These are phyloP conservation scores for Emmonsia crescens DNA, from an alignment of 2,329 filamentous ascomycete species.

Conservation along the genomic window DNA sequence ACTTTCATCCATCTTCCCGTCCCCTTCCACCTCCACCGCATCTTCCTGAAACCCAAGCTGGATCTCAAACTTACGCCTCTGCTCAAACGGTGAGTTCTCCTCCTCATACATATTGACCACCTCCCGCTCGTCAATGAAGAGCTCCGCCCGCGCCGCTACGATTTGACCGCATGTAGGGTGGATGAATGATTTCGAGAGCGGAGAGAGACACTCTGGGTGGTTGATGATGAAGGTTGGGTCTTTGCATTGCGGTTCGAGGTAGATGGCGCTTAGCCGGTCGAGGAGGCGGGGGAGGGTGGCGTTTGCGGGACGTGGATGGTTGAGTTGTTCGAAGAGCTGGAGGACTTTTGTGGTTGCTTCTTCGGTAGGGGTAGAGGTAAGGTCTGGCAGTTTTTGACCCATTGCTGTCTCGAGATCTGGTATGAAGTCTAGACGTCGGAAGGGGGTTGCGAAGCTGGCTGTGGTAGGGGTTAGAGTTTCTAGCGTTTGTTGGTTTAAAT, in stretches of 20 bases:
- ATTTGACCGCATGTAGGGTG: conserved; percentile 58
- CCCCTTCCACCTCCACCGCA: conserved; percentile 39
- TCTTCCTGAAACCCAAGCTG: conserved; percentile 41
- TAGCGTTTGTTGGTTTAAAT: conserved; percentile 26
- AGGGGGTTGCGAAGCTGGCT: conserved; percentile 48
- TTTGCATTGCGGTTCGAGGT: conserved; percentile 66
- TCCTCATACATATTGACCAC: conserved; percentile 97
- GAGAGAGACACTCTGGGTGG: conserved; percentile 83
- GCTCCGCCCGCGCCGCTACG: conserved; percentile 71
- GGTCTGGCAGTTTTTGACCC: conserved; percentile 53
- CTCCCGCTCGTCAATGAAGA: conserved; percentile 71
- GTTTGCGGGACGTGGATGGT: conserved; percentile 40
- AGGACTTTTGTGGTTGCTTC: conserved; percentile 51
- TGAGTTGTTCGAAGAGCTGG: conserved; percentile 42
- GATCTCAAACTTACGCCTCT: conserved; percentile 68
- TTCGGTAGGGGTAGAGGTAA: conserved; percentile 30
- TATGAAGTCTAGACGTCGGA: conserved; percentile 67
- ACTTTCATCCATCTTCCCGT: conserved; percentile 56
- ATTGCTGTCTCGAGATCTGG: conserved; percentile 63
- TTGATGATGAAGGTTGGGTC: conserved; percentile 76
- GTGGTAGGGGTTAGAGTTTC: conserved; percentile 38
- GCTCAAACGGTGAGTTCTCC: conserved; percentile 83
- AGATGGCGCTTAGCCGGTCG: conserved; percentile 64
- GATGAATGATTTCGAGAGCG: conserved; percentile 74
- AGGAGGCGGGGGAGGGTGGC: conserved; percentile 60